A percentile compares a stretch with the other conserved stretches of the same genome.
Evolutionary conservation across 1,284 basidiomycete genomes (phyloP).

Genomic region (Albatrellus sp.): DNA sequence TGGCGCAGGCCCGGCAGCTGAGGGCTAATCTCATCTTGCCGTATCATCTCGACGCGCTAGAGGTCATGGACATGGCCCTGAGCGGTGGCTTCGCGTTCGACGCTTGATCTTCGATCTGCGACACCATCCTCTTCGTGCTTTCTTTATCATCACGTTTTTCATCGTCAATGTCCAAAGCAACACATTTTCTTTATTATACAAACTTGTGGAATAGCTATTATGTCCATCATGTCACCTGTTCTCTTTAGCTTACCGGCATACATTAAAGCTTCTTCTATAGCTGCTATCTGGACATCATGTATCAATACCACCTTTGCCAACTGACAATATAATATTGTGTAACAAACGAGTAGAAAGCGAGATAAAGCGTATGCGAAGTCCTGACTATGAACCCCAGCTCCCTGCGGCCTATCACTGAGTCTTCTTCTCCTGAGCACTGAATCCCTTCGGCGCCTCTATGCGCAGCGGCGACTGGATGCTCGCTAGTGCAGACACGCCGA

Average conservation of each 20-base stretch:
- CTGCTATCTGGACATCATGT: constrained; percentile 8
- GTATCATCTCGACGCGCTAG: constrained; percentile 56
- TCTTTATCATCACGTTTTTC: not conserved
- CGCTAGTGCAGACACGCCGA: constrained; percentile 59
- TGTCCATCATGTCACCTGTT: constrained; percentile 1
- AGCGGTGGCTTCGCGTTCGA: constrained; percentile 12
- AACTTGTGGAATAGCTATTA: not conserved
- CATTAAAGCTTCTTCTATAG: constrained; percentile 7
- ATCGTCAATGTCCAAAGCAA: not conserved
- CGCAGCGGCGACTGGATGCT: constrained; percentile 66
- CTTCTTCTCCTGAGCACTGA: constrained; percentile 64
- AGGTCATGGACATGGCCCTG: constrained; percentile 38
- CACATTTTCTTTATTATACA: not conserved
- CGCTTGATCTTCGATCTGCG: not conserved
- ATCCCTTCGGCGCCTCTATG: constrained; percentile 52
- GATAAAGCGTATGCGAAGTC: not conserved
- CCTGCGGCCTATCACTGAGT: constrained; percentile 40
- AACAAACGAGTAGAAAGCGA: not conserved
- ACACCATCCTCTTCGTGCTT: not conserved
- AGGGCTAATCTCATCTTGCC: constrained; percentile 40
- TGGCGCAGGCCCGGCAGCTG: constrained; percentile 44
- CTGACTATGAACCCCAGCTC: not conserved
- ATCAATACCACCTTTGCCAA: constrained; percentile 8
- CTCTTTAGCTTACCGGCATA: constrained; percentile 4
- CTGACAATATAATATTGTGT: constrained; percentile 8